phyloP scores from a whole-genome alignment of 352 stramenopile genomes.

The Thalassiosira oceanica region DNA sequence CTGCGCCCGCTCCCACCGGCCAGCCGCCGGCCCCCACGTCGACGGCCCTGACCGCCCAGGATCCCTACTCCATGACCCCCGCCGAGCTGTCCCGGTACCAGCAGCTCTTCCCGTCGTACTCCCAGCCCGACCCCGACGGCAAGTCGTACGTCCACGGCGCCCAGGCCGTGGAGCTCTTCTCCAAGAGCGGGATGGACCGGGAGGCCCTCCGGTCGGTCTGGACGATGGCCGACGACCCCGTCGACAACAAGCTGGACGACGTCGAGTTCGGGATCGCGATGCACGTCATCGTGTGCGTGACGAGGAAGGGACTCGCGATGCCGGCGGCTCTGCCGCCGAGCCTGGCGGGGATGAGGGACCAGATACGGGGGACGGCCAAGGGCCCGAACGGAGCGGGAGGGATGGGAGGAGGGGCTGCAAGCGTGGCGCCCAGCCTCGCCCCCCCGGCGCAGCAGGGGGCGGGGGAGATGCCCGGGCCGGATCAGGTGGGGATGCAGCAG shows the following conservation, averaged over 20 bases:
- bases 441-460: slow-evolving; percentile 1
- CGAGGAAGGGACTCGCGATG: slow-evolving; percentile 71
- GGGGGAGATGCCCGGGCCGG: slow-evolving; percentile 12
- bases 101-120: slow-evolving; percentile 89
- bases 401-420: not conserved
- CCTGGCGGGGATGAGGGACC: slow-evolving; percentile 16
- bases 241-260: slow-evolving; percentile 88
- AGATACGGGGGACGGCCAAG: slow-evolving; percentile 12
- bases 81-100: slow-evolving; percentile 90
- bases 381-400: slow-evolving; percentile 4
- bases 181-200: slow-evolving; percentile 86
- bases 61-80: slow-evolving; percentile 86
- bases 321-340: slow-evolving; percentile 37
- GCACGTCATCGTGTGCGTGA: slow-evolving; percentile 94
- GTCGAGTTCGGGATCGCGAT: slow-evolving; percentile 94
- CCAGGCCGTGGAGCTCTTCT: slow-evolving; percentile 89
- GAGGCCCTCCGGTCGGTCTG: slow-evolving; percentile 87
- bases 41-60: slow-evolving; percentile 51
- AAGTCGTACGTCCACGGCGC: slow-evolving; percentile 85
- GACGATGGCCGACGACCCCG: slow-evolving; percentile 89
- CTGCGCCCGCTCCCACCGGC: not conserved
- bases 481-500: slow-evolving; percentile 24
- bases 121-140: slow-evolving; percentile 79
- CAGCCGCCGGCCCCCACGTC: not conserved
- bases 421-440: not conserved